phyloP scores from a whole-genome alignment of 495 filamentous ascomycete genomes.

The Amorphotheca resinae region DNA sequence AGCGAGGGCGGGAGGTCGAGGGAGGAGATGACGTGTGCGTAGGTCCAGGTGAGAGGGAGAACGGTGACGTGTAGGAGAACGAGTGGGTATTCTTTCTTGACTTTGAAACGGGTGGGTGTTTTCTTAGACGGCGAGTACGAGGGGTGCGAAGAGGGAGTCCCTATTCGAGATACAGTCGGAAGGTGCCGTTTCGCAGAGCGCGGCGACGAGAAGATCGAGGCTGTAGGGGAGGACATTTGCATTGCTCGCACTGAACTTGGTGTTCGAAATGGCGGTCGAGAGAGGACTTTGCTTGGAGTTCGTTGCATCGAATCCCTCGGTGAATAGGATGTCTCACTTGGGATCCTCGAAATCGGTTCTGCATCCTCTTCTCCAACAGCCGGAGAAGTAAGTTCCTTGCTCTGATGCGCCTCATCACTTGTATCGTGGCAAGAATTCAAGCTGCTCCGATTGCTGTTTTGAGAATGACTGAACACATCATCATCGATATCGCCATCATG shows the following conservation, averaged over 20 bases:
- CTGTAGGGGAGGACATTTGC: conserved; percentile 60
- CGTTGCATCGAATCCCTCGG: conserved; percentile 12
- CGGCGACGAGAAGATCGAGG: conserved; percentile 35
- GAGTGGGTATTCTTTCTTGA: conserved; percentile 46
- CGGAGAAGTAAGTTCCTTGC: conserved; percentile 13
- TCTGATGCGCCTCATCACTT: conserved; percentile 7
- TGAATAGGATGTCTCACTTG: conserved; percentile 15
- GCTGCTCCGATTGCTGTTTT: conserved; percentile 30
- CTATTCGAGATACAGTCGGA: conserved; percentile 35
- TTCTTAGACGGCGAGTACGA: conserved; percentile 29
- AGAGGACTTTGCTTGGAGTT: conserved; percentile 22
- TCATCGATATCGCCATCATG: conserved; percentile 34
- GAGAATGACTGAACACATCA: conserved; percentile 42
- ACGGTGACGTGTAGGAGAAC: conserved; percentile 82
- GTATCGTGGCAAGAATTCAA: conserved; percentile 16
- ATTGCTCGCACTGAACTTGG: conserved; percentile 65
- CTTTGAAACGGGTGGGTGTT: conserved; percentile 36
- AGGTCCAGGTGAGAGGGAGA: conserved; percentile 57
- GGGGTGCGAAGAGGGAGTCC: conserved; percentile 31
- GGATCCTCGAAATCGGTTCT: conserved; percentile 17
- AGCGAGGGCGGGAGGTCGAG: conserved; percentile 42
- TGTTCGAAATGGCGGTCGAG: conserved; percentile 47
- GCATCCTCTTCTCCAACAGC: conserved; percentile 15
- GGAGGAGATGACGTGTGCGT: conserved; percentile 38
- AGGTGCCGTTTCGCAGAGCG: conserved; percentile 30